Conservation (phyloP, 306 rosid species). For the Lathyrus oleraceus region DNA sequence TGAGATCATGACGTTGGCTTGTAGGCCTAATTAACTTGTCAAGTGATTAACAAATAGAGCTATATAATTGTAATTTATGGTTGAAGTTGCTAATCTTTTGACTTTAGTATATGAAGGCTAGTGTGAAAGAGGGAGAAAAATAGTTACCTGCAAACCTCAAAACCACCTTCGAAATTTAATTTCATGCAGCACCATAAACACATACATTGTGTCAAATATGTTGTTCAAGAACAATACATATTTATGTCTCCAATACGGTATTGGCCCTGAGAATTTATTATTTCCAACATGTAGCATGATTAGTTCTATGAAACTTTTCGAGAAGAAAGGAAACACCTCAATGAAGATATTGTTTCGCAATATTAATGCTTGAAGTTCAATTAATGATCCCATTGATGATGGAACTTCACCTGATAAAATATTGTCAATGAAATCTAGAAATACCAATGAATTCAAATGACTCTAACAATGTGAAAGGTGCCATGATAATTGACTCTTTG, state of each 20-base stretch:
- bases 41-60: too few species aligned
- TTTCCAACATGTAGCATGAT: background rate
- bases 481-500: too few species aligned
- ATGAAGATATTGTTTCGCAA: background rate
- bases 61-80: too few species aligned
- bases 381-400: constrained; percentile 4
- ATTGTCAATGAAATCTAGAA: constrained; percentile 13
- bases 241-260: too few species aligned
- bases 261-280: background rate
- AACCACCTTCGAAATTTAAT: background rate
- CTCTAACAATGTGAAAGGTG: too few species aligned
- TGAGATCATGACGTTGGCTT: too few species aligned
- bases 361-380: background rate
- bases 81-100: too few species aligned
- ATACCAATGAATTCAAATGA: background rate
- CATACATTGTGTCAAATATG: background rate
- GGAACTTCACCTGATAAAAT: background rate
- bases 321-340: background rate
- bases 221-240: too few species aligned
- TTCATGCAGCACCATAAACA: background rate
- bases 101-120: too few species aligned
- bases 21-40: too few species aligned
- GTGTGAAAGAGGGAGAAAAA: background rate
- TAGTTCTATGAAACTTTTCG: background rate
- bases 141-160: background rate